Evolutionary conservation across 1,284 basidiomycete species (phyloP).

Genomic region (Bjerkandera adusta): DNA sequence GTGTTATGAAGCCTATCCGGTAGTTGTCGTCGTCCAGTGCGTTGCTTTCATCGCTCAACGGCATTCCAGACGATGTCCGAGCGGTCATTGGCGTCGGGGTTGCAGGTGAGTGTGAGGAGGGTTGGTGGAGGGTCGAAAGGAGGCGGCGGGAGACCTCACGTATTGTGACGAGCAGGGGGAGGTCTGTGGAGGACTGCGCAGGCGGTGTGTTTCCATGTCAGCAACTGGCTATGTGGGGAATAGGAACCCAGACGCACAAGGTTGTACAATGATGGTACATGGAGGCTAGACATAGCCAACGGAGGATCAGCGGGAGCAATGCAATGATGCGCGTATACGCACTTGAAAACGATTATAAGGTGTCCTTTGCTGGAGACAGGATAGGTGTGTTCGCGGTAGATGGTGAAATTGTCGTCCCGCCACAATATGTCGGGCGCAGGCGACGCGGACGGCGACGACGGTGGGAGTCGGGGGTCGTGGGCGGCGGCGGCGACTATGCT

Average conservation of each 20-base stretch:
- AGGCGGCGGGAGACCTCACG: conserved; percentile 57
- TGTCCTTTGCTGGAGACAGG: conserved; percentile 71
- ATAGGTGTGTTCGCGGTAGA: conserved; percentile 63
- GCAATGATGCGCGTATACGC: conserved; percentile 26
- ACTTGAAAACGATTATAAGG: conserved; percentile 75
- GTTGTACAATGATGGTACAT: conserved; percentile 73
- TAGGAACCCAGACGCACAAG: conserved; percentile 51
- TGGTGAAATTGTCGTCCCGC: conserved; percentile 74
- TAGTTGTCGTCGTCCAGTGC: conserved; percentile 30
- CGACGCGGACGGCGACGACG: conserved; percentile 41
- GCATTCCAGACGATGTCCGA: too few relatives aligned
- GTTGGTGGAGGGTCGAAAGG: conserved; percentile 45
- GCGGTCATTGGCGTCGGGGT: too few relatives aligned
- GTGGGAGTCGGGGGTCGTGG: conserved; percentile 43
- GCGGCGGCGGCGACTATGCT: conserved; percentile 60
- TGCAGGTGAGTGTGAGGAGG: conserved; percentile 34
- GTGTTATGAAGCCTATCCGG: conserved; percentile 71
- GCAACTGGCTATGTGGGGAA: not conserved
- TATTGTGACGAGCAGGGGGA: conserved; percentile 64
- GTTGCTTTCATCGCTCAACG: too few relatives aligned
- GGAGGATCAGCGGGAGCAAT: not conserved
- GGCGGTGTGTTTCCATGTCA: conserved; percentile 5
- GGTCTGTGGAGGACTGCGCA: conserved; percentile 65
- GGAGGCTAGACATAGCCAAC: conserved; percentile 44
- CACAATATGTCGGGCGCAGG: conserved; percentile 60